Base-by-base conservation (phyloP, 2,329 filamentous ascomycete genomes). In the Nemania abortiva region DNA sequence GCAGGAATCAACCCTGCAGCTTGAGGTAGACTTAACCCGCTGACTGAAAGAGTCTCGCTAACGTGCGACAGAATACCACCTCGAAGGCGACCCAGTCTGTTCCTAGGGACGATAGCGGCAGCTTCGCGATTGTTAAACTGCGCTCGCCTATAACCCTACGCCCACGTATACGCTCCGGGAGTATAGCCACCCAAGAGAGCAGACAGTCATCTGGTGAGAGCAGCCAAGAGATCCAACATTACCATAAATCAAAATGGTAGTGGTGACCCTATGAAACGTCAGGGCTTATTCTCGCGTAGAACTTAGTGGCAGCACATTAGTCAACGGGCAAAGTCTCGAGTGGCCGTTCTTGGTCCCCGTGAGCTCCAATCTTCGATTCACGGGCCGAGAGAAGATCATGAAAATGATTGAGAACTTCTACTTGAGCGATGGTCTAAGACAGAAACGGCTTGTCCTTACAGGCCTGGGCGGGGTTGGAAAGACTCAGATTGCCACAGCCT, bases 401-500 rank as follows among this genome's bases (percentile, higher is more conserved):
- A 11, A 10, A 13, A 27, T 2, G 13, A 50, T 50, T 11, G 9
- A 27, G 20, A 27, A 7, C 9, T 50, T 24, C 24, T 50, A 24
- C 24, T 11, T 11, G 13, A 7, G 4, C 9, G 24, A 27, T 27
- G 2, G 3, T 24, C 22, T 11, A 2, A 20, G 22, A 24, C 47
- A 27, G 24, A 50, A 50, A 11, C 20, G 20, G 24, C 24, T 50
- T 11, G 22, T 50, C 27, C 47, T 50, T 4, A 50, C 47, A 15
- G 47, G 47, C 11, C 47, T 50, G 24, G 47, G 47, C 10, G 47
- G 47, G 47, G 24, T 50, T 50, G 47, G 47, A 15, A 50, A 50
- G 13, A 50, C 47, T 7, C 47, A 50, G 22, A 50, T 50, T 27
- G 47, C 47, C 20, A 24, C 47, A 24, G 47, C 47, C 20, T 50